These are phyloP conservation scores for Ramularia collo-cygni DNA, from an alignment of 2,329 filamentous ascomycete species.

Conservation along the genomic window DNA sequence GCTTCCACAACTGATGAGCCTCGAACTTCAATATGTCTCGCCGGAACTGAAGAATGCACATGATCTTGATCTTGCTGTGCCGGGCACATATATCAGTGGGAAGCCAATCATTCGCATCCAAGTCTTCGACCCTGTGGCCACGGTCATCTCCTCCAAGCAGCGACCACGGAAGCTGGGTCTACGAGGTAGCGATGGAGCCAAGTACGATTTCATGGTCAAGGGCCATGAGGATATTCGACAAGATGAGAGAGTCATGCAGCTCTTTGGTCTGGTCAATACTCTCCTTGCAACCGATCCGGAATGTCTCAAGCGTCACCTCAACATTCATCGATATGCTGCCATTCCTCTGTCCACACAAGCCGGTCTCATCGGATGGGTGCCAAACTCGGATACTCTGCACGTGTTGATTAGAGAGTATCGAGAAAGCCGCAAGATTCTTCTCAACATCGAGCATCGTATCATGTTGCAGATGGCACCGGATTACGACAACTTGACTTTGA, in stretches of 20 bases:
- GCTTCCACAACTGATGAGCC: constrained; percentile 80
- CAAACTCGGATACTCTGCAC: constrained; percentile 94
- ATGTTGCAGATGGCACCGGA: constrained; percentile 99
- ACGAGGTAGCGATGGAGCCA: constrained; percentile 78
- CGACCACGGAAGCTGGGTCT: constrained; percentile 83
- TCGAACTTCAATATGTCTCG: constrained; percentile 95
- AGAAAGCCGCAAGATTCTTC: constrained; percentile 90
- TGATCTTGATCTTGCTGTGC: constrained; percentile 88
- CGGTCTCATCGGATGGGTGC: constrained; percentile 90
- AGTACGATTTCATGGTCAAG: constrained; percentile 87
- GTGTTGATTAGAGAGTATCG: constrained; percentile 96
- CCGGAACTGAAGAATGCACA: constrained; percentile 81
- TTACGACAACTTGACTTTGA: constrained; percentile 95
- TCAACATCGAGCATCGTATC: constrained; percentile 98
- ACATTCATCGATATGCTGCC: constrained; percentile 92
- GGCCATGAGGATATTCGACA: constrained; percentile 99
- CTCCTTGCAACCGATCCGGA: constrained; percentile 89
- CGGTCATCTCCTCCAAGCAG: constrained; percentile 95
- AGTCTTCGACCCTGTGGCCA: constrained; percentile 83
- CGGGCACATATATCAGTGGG: constrained; percentile 81
- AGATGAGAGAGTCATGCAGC: constrained; percentile 98
- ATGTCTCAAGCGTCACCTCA: constrained; percentile 93
- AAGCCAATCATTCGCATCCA: constrained; percentile 76
- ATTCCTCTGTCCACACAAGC: constrained; percentile 96
- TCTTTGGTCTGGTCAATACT: constrained; percentile 96